Conservation (phyloP, 805 yeast species). For the Nakazawaea peltata region DNA sequence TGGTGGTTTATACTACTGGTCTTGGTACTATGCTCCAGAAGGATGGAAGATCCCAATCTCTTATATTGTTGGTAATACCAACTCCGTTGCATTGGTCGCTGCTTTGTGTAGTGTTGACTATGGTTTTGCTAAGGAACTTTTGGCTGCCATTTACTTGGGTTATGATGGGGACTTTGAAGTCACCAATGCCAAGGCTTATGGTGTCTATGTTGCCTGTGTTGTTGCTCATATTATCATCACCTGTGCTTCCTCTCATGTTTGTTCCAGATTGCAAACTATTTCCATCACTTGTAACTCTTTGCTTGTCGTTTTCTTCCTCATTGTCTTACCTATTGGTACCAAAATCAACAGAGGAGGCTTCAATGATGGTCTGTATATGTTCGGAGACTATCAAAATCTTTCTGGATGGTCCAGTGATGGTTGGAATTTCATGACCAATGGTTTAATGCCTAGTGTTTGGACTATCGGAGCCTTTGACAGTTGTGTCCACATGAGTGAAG, state of each 20-base stretch:
- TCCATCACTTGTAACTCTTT: slow-evolving; percentile 48
- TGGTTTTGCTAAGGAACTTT: slow-evolving; percentile 54
- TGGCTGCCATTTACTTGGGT: slow-evolving; percentile 46
- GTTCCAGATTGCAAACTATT: slow-evolving; percentile 52
- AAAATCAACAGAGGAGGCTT: slow-evolving; percentile 25
- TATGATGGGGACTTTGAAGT: slow-evolving; percentile 48
- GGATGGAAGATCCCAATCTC: slow-evolving; percentile 42
- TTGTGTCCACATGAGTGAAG: slow-evolving; percentile 68
- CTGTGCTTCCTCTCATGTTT: slow-evolving; percentile 45
- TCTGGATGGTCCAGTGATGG: slow-evolving; percentile 49
- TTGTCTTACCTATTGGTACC: slow-evolving; percentile 61
- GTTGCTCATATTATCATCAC: slow-evolving; percentile 44
- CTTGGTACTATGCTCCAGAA: slow-evolving; percentile 58
- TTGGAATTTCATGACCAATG: slow-evolving; percentile 43
- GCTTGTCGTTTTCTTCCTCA: slow-evolving; percentile 44
- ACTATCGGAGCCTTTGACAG: slow-evolving; percentile 70
- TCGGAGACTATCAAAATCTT: slow-evolving; percentile 41
- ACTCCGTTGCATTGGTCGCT: slow-evolving; percentile 58
- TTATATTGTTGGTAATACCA: slow-evolving; percentile 59
- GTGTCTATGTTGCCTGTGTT: slow-evolving; percentile 57
- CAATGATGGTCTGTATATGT: slow-evolving; percentile 45
- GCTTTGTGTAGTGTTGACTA: slow-evolving; percentile 63
- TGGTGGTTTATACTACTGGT: slow-evolving; percentile 69
- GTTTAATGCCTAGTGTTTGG: slow-evolving; percentile 67
- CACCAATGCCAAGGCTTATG: slow-evolving; percentile 48